These are phyloP conservation scores for Ganoderma multipileum DNA, from an alignment of 1,284 basidiomycete species.

Conservation along the genomic window DNA sequence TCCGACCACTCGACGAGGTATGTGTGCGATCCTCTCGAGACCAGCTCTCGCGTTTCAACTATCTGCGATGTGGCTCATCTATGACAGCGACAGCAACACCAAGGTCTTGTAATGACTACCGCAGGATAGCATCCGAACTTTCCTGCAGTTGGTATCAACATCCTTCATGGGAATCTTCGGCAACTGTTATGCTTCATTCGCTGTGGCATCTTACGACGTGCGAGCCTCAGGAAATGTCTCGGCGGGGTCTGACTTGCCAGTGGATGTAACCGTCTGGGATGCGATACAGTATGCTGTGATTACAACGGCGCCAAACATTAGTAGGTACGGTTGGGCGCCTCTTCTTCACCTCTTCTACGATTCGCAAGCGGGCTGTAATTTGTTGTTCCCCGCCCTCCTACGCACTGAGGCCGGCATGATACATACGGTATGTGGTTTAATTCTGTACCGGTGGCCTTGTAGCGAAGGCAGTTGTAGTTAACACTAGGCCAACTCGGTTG, in stretches of 20 bases:
- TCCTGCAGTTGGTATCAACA: not conserved
- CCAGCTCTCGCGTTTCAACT: not conserved
- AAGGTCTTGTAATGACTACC: not conserved
- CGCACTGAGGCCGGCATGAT: not conserved
- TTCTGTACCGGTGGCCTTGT: not conserved
- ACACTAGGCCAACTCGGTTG: not conserved
- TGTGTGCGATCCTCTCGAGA: not conserved
- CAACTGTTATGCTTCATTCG: not conserved
- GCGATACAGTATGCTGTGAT: not conserved
- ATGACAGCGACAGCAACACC: not conserved
- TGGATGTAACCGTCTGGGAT: not conserved
- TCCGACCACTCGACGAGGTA: not conserved
- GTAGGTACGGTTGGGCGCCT: not conserved
- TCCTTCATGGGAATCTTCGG: not conserved
- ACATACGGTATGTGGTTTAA: too few relatives aligned
- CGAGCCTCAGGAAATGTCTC: not conserved
- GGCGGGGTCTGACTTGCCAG: not conserved
- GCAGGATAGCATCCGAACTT: not conserved
- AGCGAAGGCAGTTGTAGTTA: not conserved
- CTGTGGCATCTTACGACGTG: not conserved
- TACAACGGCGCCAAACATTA: not conserved
- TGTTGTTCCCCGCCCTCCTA: not conserved
- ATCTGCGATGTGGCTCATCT: not conserved
- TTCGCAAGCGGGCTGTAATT: not conserved
- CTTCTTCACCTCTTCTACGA: not conserved